Conservation (phyloP, 1,284 basidiomycete genomes). For the Inonotus hispidus region DNA sequence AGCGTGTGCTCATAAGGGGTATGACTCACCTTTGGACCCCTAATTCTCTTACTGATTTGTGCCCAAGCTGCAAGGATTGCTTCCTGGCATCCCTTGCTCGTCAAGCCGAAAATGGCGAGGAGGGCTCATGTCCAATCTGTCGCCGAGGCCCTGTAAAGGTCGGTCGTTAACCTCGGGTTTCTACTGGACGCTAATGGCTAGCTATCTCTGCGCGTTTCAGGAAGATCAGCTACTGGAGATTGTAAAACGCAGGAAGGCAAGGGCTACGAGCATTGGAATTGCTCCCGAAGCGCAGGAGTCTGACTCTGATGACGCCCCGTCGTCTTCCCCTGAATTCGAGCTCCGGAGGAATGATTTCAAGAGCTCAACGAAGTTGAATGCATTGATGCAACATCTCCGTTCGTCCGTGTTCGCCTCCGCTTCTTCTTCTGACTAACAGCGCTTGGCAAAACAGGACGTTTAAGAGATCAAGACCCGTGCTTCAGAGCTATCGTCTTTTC, state of each 20-base stretch:
- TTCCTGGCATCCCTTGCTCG: slow-evolving; percentile 63
- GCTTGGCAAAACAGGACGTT: slow-evolving; percentile 36
- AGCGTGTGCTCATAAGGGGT: slow-evolving; percentile 76
- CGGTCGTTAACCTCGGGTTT: not conserved
- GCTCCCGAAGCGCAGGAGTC: slow-evolving; percentile 22
- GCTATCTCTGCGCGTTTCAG: slow-evolving; percentile 20
- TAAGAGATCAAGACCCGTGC: slow-evolving; percentile 67
- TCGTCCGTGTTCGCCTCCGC: slow-evolving; percentile 22
- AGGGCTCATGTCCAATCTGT: slow-evolving; percentile 70
- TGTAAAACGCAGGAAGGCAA: slow-evolving; percentile 32
- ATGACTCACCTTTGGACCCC: slow-evolving; percentile 20
- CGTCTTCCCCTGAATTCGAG: slow-evolving; percentile 41
- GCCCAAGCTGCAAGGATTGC: slow-evolving; percentile 77
- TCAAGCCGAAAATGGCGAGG: slow-evolving; percentile 61
- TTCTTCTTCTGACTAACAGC: not conserved
- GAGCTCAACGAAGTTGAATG: slow-evolving; percentile 84
- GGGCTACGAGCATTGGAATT: slow-evolving; percentile 10
- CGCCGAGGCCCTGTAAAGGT: slow-evolving; percentile 61
- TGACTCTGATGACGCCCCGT: slow-evolving; percentile 33
- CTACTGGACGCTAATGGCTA: not conserved
- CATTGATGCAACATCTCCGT: slow-evolving; percentile 66
- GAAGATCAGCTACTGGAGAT: slow-evolving; percentile 64
- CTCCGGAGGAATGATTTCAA: slow-evolving; percentile 79
- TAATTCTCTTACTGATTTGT: not conserved
- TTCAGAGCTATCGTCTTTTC: slow-evolving; percentile 88